A percentile compares a stretch with the other conserved stretches of the same genome.
phyloP scores from a whole-genome alignment of 2,329 filamentous ascomycete genomes.

The Dryadomyces quercivorus region DNA sequence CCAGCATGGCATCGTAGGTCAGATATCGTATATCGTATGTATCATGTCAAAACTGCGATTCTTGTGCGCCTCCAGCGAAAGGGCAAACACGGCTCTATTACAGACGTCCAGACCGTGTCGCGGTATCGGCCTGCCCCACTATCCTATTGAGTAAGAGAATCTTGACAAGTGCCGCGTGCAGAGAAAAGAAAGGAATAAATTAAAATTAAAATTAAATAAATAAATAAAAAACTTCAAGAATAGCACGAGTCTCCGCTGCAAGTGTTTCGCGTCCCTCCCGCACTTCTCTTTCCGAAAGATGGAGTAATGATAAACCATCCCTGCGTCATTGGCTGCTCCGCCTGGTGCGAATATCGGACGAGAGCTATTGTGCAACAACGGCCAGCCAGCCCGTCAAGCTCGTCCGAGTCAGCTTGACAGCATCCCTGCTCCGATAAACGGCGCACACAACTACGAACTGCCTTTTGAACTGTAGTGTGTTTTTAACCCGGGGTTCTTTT shows the following conservation, averaged over 20 bases:
- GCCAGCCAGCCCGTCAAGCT: too few relatives aligned
- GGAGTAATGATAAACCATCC: slow-evolving; percentile 8
- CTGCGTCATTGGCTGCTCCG: slow-evolving; percentile 7
- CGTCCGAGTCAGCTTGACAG: too few relatives aligned
- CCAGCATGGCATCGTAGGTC: too few relatives aligned
- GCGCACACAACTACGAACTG: too few relatives aligned
- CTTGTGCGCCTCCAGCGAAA: neutral
- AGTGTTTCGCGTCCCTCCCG: neutral
- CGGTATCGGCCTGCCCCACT: neutral
- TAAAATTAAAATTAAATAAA: neutral
- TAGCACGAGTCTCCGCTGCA: neutral
- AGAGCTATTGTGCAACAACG: neutral
- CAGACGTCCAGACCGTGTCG: neutral
- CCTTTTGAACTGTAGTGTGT: too few relatives aligned
- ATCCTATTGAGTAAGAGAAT: neutral
- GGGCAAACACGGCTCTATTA: too few relatives aligned
- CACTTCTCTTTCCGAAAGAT: neutral
- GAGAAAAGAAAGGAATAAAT: neutral
- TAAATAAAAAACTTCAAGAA: neutral
- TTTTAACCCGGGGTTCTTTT: too few relatives aligned
- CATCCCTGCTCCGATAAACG: too few relatives aligned
- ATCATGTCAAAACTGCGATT: too few relatives aligned
- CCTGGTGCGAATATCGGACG: slow-evolving; percentile 5
- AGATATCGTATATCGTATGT: neutral
- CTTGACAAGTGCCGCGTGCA: neutral